Evolutionary conservation across 208 protist species (phyloP), one percentile per base, ranked within the genome.

Genomic region (Herpetomonas samuelpessoai): DNA sequence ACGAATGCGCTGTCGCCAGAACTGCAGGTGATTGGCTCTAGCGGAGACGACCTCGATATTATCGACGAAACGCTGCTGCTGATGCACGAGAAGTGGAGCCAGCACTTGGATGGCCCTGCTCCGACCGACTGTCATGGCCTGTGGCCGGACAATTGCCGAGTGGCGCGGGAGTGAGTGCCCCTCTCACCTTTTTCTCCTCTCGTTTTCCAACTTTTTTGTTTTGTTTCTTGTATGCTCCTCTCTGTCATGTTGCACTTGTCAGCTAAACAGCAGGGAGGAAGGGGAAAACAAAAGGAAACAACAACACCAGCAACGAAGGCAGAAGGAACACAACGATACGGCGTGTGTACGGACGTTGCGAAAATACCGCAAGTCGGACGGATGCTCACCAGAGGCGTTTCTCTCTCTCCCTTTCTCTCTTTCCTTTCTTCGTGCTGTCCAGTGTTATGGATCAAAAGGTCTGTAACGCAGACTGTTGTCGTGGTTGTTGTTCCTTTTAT

Each of bases 61-160:
- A 64, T 90, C 4, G 62, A 72, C 30, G 56, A 74, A 24, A 82
- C 83, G n/a, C 75, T 90, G 24, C 58, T 78, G 19, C 46, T 91
- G 25, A 44, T 93, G 54, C 70, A 67, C 35, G 68, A 84, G 55
- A 89, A 90, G 66, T 91, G 86, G 81, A 28, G 49, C 55, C 66
- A 78, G 53, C 86, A 93, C 74, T 68, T 93, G 29, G 76, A 81
- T 27, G 82, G 77, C 3, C 63, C 76, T 26, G 64, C 76, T 6
- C 86, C 86, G 47, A 35, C 48, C 55, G 86, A 93, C 50, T 71
- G 83, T 39, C 79, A 89, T 65, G 53, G 62, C 1, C 69, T 85
- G 9, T 90, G 68, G 70, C 57, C 38, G 6, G 16, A 6, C 26
- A 25, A 7, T 1, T 45, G 28, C 26, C 45, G 46, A 35, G 28